Base-by-base conservation (phyloP, 768 basidiomycete genomes). In the Kwoniella mangroviensis region DNA sequence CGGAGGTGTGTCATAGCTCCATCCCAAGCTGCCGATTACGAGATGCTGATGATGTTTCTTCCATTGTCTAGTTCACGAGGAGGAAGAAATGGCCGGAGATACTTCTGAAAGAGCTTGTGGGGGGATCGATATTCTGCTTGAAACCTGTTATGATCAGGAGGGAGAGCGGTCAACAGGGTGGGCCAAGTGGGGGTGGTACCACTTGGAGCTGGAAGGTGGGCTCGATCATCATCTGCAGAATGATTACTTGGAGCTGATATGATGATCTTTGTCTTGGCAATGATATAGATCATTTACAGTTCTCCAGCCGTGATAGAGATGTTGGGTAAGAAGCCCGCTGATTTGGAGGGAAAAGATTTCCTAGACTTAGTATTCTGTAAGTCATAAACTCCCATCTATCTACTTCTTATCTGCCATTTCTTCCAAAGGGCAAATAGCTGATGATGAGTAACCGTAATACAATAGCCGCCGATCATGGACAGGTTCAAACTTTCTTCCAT, bases 81-180 rank as follows among this genome's bases (percentile, higher is more conserved):
- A 71, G 82, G 41, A 83, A 83, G 69, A 68, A 71, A 69, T 83
- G 82, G 82, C 82, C 82, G 11, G 76, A 80, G 54, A 65, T 83
- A 17, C 60, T 83, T 19, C 59, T 83, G 57, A 77, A 81, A 67
- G 82, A 83, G 64, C 65, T 83, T 1, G 74, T 78, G 0, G 81
- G 81, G 12, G 68, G 78, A 2, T 74, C 80, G 12, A 66, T 81
- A 13, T 82, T 81, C 72, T 83, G 82, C 70, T 55, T 83, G 66
- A 81, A 81, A 45, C 82, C 82, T 15, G 56, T 70, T 28, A 43
- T 59, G 45, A 64, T 22, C 41, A 24, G 67, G 26, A 65, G 57
- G 21, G 57, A 42, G 17, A 64, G 63, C 21, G 52, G 60, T 10
- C 58, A 51, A 41, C 62, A 67, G 65, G 26, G 22, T 6, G 45